Evolutionary conservation across 768 basidiomycete species (phyloP).

Genomic region (Russula lepida): DNA sequence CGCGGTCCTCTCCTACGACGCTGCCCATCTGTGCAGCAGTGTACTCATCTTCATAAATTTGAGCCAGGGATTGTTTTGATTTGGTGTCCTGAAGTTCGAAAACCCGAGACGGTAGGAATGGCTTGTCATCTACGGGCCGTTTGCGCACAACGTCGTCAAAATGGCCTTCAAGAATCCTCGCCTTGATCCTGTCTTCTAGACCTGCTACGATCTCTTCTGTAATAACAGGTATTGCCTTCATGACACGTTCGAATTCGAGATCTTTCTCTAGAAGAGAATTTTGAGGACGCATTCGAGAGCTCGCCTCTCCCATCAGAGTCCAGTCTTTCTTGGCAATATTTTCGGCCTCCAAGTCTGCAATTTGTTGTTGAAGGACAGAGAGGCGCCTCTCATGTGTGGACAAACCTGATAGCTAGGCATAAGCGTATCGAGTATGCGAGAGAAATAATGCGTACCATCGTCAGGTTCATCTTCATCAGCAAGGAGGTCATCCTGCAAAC

Average conservation of each 20-base stretch:
- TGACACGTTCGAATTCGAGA: slow-evolving; percentile 86
- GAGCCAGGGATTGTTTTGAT: slow-evolving; percentile 81
- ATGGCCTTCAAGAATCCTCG: slow-evolving; percentile 70
- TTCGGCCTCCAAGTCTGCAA: slow-evolving; percentile 71
- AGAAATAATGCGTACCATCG: slow-evolving; percentile 14
- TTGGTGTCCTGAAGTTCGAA: slow-evolving; percentile 87
- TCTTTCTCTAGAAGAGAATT: slow-evolving; percentile 91
- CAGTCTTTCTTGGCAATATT: slow-evolving; percentile 88
- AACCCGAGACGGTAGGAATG: slow-evolving; percentile 84
- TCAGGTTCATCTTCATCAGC: slow-evolving; percentile 56
- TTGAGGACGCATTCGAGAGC: slow-evolving; percentile 71
- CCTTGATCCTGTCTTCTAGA: slow-evolving; percentile 87
- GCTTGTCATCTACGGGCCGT: slow-evolving; percentile 67
- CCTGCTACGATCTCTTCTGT: slow-evolving; percentile 79
- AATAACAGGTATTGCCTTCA: slow-evolving; percentile 79
- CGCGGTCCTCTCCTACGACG: slow-evolving; percentile 59
- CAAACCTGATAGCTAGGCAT: slow-evolving; percentile 37
- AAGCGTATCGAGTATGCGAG: neutral
- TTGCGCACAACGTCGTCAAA: slow-evolving; percentile 93
- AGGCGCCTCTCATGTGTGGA: slow-evolving; percentile 79
- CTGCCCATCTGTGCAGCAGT: slow-evolving; percentile 54
- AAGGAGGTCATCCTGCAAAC: slow-evolving; percentile 72
- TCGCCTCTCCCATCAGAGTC: slow-evolving; percentile 88
- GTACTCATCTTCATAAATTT: slow-evolving; percentile 95
- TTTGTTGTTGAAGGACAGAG: slow-evolving; percentile 66